A percentile compares a stretch with the other conserved stretches of the same genome.
These are phyloP conservation scores for Solanum tarapatanum DNA, from an alignment of 257 asterid species.

Conservation along the genomic window DNA sequence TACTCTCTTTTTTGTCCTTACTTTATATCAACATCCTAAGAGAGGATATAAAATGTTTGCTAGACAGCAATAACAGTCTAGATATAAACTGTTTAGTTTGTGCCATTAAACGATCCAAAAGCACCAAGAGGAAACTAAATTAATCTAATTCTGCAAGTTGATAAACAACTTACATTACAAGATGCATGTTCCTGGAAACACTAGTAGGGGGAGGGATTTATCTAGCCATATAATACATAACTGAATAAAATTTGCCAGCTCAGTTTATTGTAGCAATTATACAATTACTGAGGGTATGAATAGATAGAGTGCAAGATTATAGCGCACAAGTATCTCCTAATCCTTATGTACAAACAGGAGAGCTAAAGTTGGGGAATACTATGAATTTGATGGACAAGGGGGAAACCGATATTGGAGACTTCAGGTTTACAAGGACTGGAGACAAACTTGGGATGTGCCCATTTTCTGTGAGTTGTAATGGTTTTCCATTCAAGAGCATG, in stretches of 20 bases:
- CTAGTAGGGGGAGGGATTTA: background rate
- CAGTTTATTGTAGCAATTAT: background rate
- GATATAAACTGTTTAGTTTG: background rate
- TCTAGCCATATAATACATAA: background rate
- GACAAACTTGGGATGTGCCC: constrained; percentile 41
- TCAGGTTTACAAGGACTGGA: constrained; percentile 23
- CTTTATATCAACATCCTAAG: background rate
- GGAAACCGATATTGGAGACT: constrained; percentile 30
- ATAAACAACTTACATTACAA: background rate
- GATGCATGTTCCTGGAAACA: background rate
- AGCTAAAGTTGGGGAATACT: constrained; percentile 43
- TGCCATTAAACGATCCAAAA: background rate
- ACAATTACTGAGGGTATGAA: background rate
- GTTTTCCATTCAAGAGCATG: constrained; percentile 51
- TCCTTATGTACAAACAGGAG: constrained; percentile 36
- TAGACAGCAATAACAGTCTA: background rate
- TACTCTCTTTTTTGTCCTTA: background rate
- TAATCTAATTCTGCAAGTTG: background rate
- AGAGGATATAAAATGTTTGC: background rate
- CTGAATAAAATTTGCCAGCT: background rate
- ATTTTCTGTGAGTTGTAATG: constrained; percentile 27
- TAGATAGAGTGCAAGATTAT: background rate
- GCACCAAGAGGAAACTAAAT: background rate
- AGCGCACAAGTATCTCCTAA: background rate
- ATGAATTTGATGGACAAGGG: constrained; percentile 68